Percentiles rank a stretch among this genome's conserved stretches.
These are phyloP conservation scores for Saraca asoca DNA, from an alignment of 331 rosid genomes.

Conservation along the genomic window DNA sequence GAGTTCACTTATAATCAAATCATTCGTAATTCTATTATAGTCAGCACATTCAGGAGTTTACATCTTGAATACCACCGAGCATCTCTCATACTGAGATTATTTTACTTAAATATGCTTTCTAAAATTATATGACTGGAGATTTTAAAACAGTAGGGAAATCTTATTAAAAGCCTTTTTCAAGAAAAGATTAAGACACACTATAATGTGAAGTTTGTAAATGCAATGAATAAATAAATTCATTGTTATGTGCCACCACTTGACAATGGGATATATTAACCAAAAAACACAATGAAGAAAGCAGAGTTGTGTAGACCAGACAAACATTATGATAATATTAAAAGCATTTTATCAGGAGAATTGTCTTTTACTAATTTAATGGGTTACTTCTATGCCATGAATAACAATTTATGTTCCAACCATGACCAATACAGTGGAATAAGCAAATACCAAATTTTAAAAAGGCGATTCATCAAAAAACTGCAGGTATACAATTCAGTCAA, in stretches of 20 bases:
- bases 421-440: not conserved
- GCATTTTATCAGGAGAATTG: not conserved
- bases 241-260: not conserved
- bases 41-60: not conserved
- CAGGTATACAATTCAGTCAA: not conserved
- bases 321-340: not conserved
- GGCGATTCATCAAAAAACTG: not conserved
- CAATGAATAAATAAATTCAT: slow-evolving; percentile 3
- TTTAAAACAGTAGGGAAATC: not conserved
- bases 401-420: not conserved
- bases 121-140: slow-evolving; percentile 5
- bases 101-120: slow-evolving; percentile 1
- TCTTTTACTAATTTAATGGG: slow-evolving; percentile 7
- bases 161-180: slow-evolving; percentile 17
- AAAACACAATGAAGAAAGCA: not conserved
- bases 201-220: slow-evolving; percentile 12
- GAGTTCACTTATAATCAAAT: slow-evolving; percentile 10
- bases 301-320: slow-evolving; percentile 6
- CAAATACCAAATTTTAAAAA: slow-evolving; percentile 15
- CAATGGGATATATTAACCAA: slow-evolving; percentile 2
- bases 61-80: not conserved
- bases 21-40: slow-evolving; percentile 13
- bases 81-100: slow-evolving; percentile 8
- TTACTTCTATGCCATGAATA: not conserved
- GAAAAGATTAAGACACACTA: too few species aligned